Evolutionary conservation across 2,329 filamentous ascomycete genomes (phyloP), one percentile per base, ranked within the genome.

Genomic region (Amesomyces nigricolor): DNA sequence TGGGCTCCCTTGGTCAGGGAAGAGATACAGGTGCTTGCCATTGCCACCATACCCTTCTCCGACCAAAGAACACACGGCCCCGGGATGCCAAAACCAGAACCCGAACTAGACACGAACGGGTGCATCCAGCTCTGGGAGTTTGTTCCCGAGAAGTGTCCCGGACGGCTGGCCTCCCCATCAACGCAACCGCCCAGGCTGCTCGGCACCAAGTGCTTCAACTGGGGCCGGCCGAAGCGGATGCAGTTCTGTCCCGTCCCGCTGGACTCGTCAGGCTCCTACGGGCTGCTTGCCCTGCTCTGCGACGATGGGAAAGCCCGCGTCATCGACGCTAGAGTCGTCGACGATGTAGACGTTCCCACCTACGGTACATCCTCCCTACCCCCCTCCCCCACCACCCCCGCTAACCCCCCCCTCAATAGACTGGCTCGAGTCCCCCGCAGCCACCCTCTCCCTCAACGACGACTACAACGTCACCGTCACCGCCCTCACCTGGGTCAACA

Each of bases 81-180:
- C 6, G 54, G 53, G 10, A 51, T 47, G 7, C 30, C 48, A 13
- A 71, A 66, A 16, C 65, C 70, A 0, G 68, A 70, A 13, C 73
- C 73, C 40, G 66, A 73, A 44, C 70, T 67, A n/a, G 66, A 59
- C 17, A 48, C 54, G 5, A 46, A 73, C 39, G 78, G 78, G 5
- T 69, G 70, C 13, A 67, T 83, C 9, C 80, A 83, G 64, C 64
- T 83, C 19, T 81, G 80, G 77, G 73, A 72, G 49, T 73, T 82
- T 52, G 54, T 66, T 0, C 66, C 69, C 2, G 66, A 70, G 11
- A 65, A 63, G n/a, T 45, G 39, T n/a, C 22, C 62, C 60, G 2
- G 63, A 62, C 43, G 71, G 67, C 8, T 67, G 70, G 48, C 62
- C 65, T 49, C 67, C 64, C 38, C 73, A 71, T 32, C 70, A 69